Evolutionary conservation across 2,329 filamentous ascomycete species (phyloP), one percentile per base, ranked within the genome.

Genomic region (Cyclaneusma minus): DNA sequence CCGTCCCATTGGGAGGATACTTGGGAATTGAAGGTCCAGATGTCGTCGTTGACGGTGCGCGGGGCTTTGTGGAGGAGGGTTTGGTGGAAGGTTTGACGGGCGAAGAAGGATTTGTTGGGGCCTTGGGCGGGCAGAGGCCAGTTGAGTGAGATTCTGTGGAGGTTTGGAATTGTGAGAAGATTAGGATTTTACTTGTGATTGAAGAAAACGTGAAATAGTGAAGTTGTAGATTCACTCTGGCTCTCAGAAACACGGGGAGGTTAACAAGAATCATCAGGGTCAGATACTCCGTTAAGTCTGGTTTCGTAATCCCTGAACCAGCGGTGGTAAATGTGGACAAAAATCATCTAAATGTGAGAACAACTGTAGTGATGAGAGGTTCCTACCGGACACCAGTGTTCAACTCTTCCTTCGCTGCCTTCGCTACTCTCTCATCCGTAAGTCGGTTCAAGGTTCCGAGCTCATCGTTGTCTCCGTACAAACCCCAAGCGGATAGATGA

Each of bases 371-470:
- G 32, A 8, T 27, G 28, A 13, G 21, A 32, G 14, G 16, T 3
- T 22, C 32, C 23, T 41, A 56, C 54, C 62, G 51, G 28, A 48
- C 53, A 20, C 71, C 69, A 5, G 62, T 65, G 33, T 54, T 50
- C 34, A 75, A 69, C 43, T 64, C 58, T 16, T 51, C 52, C 31
- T 48, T 50, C 13, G 64, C 60, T 2, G 64, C 60, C 18, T 55
- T 51, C 7, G 55, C 54, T 12, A 71, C 63, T 11, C 62, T 48
- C 29, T 59, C 51, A 27, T 67, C 54, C 0, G 64, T 72, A 9
- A 75, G 54, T 15, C 68, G 57, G 42, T 76, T 75, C 12, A 76
- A 44, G 13, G 63, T 65, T 7, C 69, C 71, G 3, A 76, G 52
- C 45, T 70, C 52, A 42, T 73, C 69, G 24, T 60, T 42, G 16